Percentiles rank a stretch among this genome's conserved stretches.
phyloP scores from a whole-genome alignment of 2,329 filamentous ascomycete genomes.

The Colletotrichum brevisporum region DNA sequence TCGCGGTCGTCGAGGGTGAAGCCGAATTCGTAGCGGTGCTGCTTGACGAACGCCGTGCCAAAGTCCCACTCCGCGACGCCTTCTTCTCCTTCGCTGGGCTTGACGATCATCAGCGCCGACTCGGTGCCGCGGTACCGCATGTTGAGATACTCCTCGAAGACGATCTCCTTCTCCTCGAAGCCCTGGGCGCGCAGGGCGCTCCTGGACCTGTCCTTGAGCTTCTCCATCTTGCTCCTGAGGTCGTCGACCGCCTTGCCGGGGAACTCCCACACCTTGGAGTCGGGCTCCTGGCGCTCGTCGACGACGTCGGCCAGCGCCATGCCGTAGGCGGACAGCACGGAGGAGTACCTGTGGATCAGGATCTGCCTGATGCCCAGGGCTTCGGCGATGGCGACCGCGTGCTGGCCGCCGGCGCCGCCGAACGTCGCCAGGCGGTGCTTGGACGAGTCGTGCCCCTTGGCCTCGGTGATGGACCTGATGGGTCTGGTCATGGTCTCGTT shows the following conservation, averaged over 20 bases:
- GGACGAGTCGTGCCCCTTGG: slow-evolving; percentile 91
- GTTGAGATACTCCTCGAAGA: slow-evolving; percentile 93
- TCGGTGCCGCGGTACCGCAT: slow-evolving; percentile 94
- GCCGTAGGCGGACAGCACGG: slow-evolving; percentile 89
- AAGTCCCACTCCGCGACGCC: slow-evolving; percentile 83
- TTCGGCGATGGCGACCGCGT: slow-evolving; percentile 91
- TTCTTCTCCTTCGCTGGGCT: slow-evolving; percentile 72
- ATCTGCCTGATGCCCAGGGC: slow-evolving; percentile 89
- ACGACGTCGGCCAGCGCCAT: slow-evolving; percentile 96
- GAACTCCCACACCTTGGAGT: slow-evolving; percentile 74
- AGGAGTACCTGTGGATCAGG: slow-evolving; percentile 88
- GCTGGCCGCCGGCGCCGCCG: slow-evolving; percentile 91
- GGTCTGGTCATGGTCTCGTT: slow-evolving; percentile 94
- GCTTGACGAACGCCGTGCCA: slow-evolving; percentile 85
- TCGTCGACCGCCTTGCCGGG: slow-evolving; percentile 70
- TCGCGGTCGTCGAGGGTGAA: slow-evolving; percentile 89
- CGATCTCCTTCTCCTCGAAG: slow-evolving; percentile 80
- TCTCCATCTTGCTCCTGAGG: slow-evolving; percentile 81
- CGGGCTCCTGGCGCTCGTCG: slow-evolving; percentile 88
- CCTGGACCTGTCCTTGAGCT: slow-evolving; percentile 82
- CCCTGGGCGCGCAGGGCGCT: slow-evolving; percentile 81
- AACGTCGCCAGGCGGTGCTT: slow-evolving; percentile 94
- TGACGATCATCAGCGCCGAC: slow-evolving; percentile 90
- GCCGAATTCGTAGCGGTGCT: slow-evolving; percentile 93
- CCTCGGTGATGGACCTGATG: slow-evolving; percentile 91